phyloP scores from a whole-genome alignment of 1,284 basidiomycete species.

The Singerocomus inundabilis region DNA sequence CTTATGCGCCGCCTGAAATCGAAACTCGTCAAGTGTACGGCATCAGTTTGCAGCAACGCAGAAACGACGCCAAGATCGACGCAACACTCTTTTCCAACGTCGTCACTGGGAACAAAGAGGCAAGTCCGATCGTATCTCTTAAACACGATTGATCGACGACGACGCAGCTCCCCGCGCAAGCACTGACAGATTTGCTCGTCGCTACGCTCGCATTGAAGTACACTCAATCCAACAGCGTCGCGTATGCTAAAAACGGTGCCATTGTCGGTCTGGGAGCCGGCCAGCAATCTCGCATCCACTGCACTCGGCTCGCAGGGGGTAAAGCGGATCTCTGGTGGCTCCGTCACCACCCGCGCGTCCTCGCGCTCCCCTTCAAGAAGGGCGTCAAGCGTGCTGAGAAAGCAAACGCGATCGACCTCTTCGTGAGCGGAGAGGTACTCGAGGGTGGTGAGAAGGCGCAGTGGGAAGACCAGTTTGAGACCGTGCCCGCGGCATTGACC shows the following conservation, averaged over 20 bases:
- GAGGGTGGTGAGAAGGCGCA: slow-evolving; percentile 86
- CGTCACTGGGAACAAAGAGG: slow-evolving; percentile 86
- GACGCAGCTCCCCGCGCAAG: slow-evolving; percentile 65
- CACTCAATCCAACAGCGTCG: slow-evolving; percentile 98
- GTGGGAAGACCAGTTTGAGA: slow-evolving; percentile 91
- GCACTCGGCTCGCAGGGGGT: slow-evolving; percentile 93
- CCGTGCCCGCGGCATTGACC: slow-evolving; percentile 66
- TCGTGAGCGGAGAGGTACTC: slow-evolving; percentile 87
- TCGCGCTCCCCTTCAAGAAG: slow-evolving; percentile 93
- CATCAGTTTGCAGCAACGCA: slow-evolving; percentile 85
- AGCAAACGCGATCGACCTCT: slow-evolving; percentile 97
- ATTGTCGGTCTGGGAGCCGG: slow-evolving; percentile 97
- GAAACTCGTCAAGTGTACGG: slow-evolving; percentile 98
- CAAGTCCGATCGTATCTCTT: slow-evolving; percentile 25
- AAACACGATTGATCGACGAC: neutral
- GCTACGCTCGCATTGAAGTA: slow-evolving; percentile 98
- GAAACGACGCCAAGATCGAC: slow-evolving; percentile 92
- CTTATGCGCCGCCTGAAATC: slow-evolving; percentile 70
- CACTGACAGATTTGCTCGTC: slow-evolving; percentile 85
- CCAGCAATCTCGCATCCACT: slow-evolving; percentile 99
- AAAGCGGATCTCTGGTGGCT: slow-evolving; percentile 99
- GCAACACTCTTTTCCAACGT: slow-evolving; percentile 82
- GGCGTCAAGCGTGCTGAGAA: slow-evolving; percentile 98
- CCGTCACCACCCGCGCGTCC: slow-evolving; percentile 91
- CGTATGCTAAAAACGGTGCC: slow-evolving; percentile 91